phyloP scores from a whole-genome alignment of 192 early-diverging fungal species.

The Spinellus fusiger region DNA sequence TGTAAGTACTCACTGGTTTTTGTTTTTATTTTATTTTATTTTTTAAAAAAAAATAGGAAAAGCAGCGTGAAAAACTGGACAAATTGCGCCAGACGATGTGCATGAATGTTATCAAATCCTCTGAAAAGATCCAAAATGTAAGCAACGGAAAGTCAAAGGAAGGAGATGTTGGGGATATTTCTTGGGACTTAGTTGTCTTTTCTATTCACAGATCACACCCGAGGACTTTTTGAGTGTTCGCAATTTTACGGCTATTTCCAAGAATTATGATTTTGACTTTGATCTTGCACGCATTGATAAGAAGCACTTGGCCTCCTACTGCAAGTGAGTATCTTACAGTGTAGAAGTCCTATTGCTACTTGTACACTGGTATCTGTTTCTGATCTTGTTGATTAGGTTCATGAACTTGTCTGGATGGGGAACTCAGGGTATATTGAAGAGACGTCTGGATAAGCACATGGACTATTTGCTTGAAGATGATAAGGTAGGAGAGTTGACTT shows the following conservation, averaged over 20 bases:
- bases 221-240: conserved; percentile 31
- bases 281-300: conserved; percentile 39
- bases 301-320: conserved; percentile 39
- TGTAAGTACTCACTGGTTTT: not conserved
- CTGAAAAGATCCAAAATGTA: conserved; percentile 32
- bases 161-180: not conserved
- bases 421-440: conserved; percentile 39
- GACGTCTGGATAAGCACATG: conserved; percentile 37
- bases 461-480: conserved; percentile 41
- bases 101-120: conserved; percentile 35
- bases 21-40: not conserved
- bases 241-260: conserved; percentile 31
- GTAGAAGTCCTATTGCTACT: not conserved
- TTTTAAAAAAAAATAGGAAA: conserved; percentile 21
- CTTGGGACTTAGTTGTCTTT: not conserved
- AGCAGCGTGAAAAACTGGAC: conserved; percentile 39
- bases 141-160: not conserved
- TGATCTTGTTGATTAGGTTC: conserved; percentile 25
- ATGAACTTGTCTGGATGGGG: conserved; percentile 44
- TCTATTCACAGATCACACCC: conserved; percentile 30
- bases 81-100: conserved; percentile 40
- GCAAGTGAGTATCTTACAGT: conserved; percentile 25
- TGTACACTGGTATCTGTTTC: not conserved
- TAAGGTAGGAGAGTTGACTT: conserved; percentile 10
- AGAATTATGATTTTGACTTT: conserved; percentile 41